phyloP scores from a whole-genome alignment of 192 early-diverging fungal species.

The Allomyces macrogynus region DNA sequence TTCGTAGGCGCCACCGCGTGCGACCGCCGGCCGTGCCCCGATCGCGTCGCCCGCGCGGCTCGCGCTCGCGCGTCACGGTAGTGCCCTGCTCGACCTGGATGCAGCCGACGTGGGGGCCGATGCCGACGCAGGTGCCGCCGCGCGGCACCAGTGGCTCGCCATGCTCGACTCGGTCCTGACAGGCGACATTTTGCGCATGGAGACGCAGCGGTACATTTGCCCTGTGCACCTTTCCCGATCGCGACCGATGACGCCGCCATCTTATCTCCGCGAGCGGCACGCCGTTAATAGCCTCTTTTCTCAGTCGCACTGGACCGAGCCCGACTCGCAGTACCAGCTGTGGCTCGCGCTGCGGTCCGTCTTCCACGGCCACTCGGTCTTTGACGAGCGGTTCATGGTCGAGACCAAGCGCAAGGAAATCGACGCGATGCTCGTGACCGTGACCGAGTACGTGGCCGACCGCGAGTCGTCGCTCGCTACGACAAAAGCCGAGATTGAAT shows the following conservation, averaged over 20 bases:
- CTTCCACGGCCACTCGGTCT: neutral
- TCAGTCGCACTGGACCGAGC: neutral
- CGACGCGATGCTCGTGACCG: neutral
- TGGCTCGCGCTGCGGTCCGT: neutral
- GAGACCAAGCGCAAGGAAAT: neutral
- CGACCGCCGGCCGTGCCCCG: too few relatives aligned
- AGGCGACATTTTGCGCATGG: neutral
- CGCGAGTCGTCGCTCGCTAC: neutral
- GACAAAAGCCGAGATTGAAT: neutral
- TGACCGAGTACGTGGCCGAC: neutral
- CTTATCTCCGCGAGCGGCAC: too few relatives aligned
- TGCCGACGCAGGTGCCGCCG: too few relatives aligned
- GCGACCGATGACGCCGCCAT: too few relatives aligned
- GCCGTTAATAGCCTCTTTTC: neutral
- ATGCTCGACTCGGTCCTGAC: neutral
- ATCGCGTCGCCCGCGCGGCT: too few relatives aligned
- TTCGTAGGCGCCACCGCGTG: too few relatives aligned
- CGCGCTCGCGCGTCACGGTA: too few relatives aligned
- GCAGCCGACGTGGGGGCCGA: too few relatives aligned
- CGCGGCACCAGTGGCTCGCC: neutral
- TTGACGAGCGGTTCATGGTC: neutral
- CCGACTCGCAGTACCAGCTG: neutral
- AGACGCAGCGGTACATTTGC: neutral
- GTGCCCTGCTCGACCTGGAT: too few relatives aligned
- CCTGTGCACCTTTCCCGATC: too few relatives aligned